A percentile compares a stretch with the other conserved stretches of the same genome.
These are phyloP conservation scores for Syncephalastrum sp. DNA, from an alignment of 371 early-diverging fungal species.

Conservation along the genomic window DNA sequence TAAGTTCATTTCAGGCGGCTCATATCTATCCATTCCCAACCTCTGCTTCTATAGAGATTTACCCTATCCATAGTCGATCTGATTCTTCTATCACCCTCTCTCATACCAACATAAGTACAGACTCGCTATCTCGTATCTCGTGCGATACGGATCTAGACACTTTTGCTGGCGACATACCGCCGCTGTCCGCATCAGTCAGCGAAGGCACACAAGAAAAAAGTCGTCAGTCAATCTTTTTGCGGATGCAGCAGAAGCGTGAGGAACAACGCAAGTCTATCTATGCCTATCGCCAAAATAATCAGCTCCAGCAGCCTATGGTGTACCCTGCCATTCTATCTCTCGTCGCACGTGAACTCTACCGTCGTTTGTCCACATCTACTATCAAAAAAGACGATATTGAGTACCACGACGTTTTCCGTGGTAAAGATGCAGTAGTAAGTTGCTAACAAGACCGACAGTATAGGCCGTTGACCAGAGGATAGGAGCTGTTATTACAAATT, in stretches of 20 bases:
- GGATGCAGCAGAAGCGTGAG: constrained; percentile 34
- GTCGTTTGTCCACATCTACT: constrained; percentile 34
- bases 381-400: constrained; percentile 74
- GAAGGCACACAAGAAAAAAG: neutral
- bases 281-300: constrained; percentile 26
- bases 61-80: constrained; percentile 14
- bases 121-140: constrained; percentile 1
- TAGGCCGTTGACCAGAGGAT: constrained; percentile 2
- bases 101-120: neutral
- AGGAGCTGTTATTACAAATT: constrained; percentile 61
- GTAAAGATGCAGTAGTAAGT: constrained; percentile 80
- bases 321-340: constrained; percentile 79
- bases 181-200: neutral
- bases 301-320: constrained; percentile 18
- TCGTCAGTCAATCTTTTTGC: constrained; percentile 17
- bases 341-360: constrained; percentile 72
- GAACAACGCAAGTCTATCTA: constrained; percentile 37
- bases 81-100: constrained; percentile 11
- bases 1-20: no score
- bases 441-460: neutral
- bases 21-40: no score
- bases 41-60: neutral
- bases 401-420: constrained; percentile 76
- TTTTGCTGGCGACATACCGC: constrained; percentile 1
- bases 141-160: constrained; percentile 11